phyloP scores from a whole-genome alignment of 2,329 filamentous ascomycete genomes.

The Allantophomopsis cytisporea region DNA sequence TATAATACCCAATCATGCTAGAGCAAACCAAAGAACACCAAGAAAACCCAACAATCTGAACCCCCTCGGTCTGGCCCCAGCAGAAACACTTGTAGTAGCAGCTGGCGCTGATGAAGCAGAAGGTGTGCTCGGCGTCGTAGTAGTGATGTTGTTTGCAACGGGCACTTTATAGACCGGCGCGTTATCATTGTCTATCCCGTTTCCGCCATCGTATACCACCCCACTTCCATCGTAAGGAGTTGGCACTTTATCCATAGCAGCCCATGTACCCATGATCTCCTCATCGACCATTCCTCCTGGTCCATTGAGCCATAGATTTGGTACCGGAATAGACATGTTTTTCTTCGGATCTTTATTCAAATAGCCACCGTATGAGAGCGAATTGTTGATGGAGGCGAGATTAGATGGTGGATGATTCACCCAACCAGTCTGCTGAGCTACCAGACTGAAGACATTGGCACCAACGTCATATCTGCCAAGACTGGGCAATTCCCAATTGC shows the following conservation, averaged over 20 bases:
- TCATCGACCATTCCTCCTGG: constrained; percentile 27
- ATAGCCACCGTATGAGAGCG: constrained; percentile 27
- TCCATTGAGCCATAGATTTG: constrained; percentile 27
- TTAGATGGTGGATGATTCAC: constrained; percentile 15
- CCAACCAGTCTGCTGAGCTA: constrained; percentile 15
- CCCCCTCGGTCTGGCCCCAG: too few relatives aligned
- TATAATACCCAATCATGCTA: too few relatives aligned
- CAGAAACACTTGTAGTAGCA: too few relatives aligned
- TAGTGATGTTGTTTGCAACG: constrained; percentile 7
- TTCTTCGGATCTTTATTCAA: constrained; percentile 21
- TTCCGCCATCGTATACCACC: constrained; percentile 23
- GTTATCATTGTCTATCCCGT: constrained; percentile 12
- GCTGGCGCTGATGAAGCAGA: too few relatives aligned
- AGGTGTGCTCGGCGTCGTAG: background rate
- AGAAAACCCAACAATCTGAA: too few relatives aligned
- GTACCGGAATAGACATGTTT: constrained; percentile 21
- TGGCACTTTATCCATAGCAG: constrained; percentile 7
- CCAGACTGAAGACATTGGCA: constrained; percentile 19
- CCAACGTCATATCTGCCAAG: constrained; percentile 29
- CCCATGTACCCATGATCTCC: constrained; percentile 19
- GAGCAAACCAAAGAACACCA: too few relatives aligned
- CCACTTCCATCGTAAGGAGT: constrained; percentile 33
- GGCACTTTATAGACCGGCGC: constrained; percentile 25
- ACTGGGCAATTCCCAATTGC: constrained; percentile 27
- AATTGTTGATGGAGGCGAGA: constrained; percentile 25